Evolutionary conservation across 352 stramenopile genomes (phyloP).

Genomic region (Blastocystis sp.): DNA sequence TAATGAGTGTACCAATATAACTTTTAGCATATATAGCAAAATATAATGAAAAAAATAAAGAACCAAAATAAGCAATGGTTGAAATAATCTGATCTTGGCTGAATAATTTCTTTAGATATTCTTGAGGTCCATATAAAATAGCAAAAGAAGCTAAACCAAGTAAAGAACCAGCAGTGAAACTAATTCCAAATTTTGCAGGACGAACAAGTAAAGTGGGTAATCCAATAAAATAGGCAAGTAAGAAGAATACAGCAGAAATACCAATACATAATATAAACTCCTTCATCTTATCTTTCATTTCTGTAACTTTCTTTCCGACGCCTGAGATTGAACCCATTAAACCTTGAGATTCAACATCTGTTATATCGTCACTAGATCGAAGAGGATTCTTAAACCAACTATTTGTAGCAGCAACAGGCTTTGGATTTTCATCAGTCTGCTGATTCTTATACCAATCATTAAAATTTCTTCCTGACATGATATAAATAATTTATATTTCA

Average conservation of each 20-base stretch:
- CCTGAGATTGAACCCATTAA: too few species aligned
- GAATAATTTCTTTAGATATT: background rate
- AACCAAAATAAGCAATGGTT: background rate
- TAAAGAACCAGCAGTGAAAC: conserved; percentile 34
- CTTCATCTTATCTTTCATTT: conserved; percentile 23
- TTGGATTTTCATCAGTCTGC: too few species aligned
- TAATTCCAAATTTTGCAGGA: conserved; percentile 32
- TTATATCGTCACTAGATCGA: too few species aligned
- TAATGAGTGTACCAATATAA: background rate
- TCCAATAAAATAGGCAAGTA: conserved; percentile 29
- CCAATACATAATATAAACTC: conserved; percentile 13
- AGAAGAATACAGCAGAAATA: conserved; percentile 23
- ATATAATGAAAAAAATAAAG: conserved; percentile 9
- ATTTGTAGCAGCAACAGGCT: too few species aligned
- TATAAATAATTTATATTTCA: too few species aligned
- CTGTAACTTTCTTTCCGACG: too few species aligned
- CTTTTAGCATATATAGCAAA: background rate
- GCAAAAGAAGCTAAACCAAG: conserved; percentile 15
- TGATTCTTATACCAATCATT: too few species aligned
- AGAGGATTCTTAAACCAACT: too few species aligned
- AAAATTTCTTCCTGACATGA: too few species aligned
- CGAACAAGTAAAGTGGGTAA: conserved; percentile 23
- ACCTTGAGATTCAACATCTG: too few species aligned
- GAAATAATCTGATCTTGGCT: conserved; percentile 3
- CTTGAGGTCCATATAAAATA: background rate